Percentiles rank a stretch among this genome's conserved stretches.
These are phyloP conservation scores for Oidiodendron maius DNA, from an alignment of 495 filamentous ascomycete genomes.

Conservation along the genomic window DNA sequence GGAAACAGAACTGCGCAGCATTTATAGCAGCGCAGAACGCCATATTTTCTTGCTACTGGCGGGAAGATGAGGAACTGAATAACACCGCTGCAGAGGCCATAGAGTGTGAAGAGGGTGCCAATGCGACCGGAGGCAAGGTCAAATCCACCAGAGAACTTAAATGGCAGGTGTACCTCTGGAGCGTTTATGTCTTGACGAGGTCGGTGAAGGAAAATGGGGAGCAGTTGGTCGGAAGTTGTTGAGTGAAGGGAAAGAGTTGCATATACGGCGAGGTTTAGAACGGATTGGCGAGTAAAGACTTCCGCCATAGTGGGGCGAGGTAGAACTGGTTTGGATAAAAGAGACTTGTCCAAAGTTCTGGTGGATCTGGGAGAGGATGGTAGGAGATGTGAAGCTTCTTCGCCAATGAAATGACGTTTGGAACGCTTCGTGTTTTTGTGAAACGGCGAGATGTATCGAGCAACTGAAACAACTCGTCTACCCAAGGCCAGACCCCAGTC, in stretches of 20 bases:
- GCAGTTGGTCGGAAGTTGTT: slow-evolving; percentile 72
- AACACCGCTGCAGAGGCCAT: slow-evolving; percentile 64
- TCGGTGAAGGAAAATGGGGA: slow-evolving; percentile 78
- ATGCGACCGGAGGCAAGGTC: slow-evolving; percentile 65
- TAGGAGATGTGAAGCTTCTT: slow-evolving; percentile 35
- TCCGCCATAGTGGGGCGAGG: slow-evolving; percentile 51
- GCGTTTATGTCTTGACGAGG: slow-evolving; percentile 45
- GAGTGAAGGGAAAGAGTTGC: slow-evolving; percentile 69
- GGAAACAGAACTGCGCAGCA: slow-evolving; percentile 51
- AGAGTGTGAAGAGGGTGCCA: slow-evolving; percentile 70
- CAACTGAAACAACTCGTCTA: slow-evolving; percentile 19
- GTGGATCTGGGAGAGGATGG: slow-evolving; percentile 10
- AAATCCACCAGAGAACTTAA: slow-evolving; percentile 76
- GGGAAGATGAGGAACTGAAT: slow-evolving; percentile 81
- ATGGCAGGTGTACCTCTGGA: slow-evolving; percentile 59
- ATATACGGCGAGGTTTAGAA: slow-evolving; percentile 69
- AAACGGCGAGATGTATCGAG: slow-evolving; percentile 12
- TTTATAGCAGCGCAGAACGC: slow-evolving; percentile 65
- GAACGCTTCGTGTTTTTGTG: slow-evolving; percentile 4
- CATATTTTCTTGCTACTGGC: slow-evolving; percentile 56
- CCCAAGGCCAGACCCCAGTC: slow-evolving; percentile 71
- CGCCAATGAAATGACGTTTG: slow-evolving; percentile 38
- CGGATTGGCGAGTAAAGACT: slow-evolving; percentile 68
- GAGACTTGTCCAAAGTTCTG: slow-evolving; percentile 11
- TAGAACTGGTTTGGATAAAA: slow-evolving; percentile 20